Evolutionary conservation across 768 basidiomycete species (phyloP).

Genomic region (Pleurotus citrinopileatus): DNA sequence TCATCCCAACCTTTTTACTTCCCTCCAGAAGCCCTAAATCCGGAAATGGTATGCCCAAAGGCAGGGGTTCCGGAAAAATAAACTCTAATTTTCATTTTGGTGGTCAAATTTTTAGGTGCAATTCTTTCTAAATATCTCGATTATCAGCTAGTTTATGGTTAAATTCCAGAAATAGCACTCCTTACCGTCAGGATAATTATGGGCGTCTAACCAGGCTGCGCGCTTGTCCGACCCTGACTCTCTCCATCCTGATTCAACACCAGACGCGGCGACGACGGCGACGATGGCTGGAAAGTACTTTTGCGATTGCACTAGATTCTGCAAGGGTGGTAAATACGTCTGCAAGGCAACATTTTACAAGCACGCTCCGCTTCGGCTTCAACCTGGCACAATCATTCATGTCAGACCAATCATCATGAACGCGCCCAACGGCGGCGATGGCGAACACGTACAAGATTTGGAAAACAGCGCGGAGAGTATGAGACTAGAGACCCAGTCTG

Average conservation of each 20-base stretch:
- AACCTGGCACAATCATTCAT: background rate
- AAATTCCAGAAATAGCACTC: no score
- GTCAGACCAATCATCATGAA: background rate
- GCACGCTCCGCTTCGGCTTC: slow-evolving; percentile 1
- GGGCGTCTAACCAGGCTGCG: background rate
- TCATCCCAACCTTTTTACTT: background rate
- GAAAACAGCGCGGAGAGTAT: no score
- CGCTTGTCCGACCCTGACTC: background rate
- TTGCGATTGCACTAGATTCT: slow-evolving; percentile 4
- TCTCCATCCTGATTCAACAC: background rate
- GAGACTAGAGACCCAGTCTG: no score
- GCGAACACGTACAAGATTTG: background rate
- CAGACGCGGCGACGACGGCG: background rate
- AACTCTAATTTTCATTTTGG: background rate
- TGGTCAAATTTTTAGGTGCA: no score
- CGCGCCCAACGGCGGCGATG: background rate
- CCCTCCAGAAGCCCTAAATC: background rate
- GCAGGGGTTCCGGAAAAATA: background rate
- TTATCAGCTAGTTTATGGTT: background rate
- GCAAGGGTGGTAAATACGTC: slow-evolving; percentile 8
- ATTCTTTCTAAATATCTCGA: no score
- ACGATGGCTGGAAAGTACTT: slow-evolving; percentile 5
- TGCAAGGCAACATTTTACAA: slow-evolving; percentile 7
- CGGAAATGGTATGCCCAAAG: background rate
- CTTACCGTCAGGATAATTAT: no score